A percentile compares a stretch with the other conserved stretches of the same genome.
phyloP scores from a whole-genome alignment of 225 moss, liverwort and hornwort species.

The Anthoceros angustus region DNA sequence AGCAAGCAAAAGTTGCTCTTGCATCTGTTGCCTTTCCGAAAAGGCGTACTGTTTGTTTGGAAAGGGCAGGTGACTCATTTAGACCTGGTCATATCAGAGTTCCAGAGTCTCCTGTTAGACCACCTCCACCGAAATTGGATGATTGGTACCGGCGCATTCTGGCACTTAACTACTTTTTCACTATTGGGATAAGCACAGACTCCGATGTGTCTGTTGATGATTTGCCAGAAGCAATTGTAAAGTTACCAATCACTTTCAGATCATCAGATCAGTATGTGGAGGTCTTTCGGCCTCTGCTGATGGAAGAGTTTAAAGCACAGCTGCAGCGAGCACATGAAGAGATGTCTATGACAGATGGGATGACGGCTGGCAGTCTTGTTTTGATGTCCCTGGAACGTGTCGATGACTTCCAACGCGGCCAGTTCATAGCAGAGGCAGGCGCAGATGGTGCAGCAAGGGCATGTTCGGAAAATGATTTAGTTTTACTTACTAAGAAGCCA shows the following conservation, averaged over 20 bases:
- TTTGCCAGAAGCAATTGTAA: slow-evolving; percentile 23
- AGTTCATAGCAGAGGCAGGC: slow-evolving; percentile 80
- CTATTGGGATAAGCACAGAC: slow-evolving; percentile 37
- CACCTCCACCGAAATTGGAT: slow-evolving; percentile 66
- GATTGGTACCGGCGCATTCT: slow-evolving; percentile 77
- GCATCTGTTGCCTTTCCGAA: slow-evolving; percentile 26
- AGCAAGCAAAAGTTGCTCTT: slow-evolving; percentile 14
- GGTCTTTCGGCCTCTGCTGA: slow-evolving; percentile 60
- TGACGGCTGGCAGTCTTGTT: slow-evolving; percentile 44
- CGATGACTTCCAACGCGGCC: slow-evolving; percentile 74
- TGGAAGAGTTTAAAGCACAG: slow-evolving; percentile 96
- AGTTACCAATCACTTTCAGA: slow-evolving; percentile 53
- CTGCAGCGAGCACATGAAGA: slow-evolving; percentile 44
- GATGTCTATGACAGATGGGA: slow-evolving; percentile 42
- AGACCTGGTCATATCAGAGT: slow-evolving; percentile 19
- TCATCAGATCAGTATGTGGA: slow-evolving; percentile 57
- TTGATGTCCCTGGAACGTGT: slow-evolving; percentile 87
- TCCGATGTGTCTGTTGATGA: slow-evolving; percentile 13
- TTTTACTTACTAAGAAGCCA: slow-evolving; percentile 57
- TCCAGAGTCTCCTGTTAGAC: slow-evolving; percentile 29
- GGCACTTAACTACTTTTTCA: slow-evolving; percentile 53
- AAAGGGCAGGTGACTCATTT: slow-evolving; percentile 61
- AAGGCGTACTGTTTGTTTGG: slow-evolving; percentile 58
- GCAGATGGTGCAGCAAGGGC: slow-evolving; percentile 58
- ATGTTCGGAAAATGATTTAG: slow-evolving; percentile 73